These are phyloP conservation scores for Climacium dendroides DNA, from an alignment of 225 moss, liverwort and hornwort species.

Conservation along the genomic window DNA sequence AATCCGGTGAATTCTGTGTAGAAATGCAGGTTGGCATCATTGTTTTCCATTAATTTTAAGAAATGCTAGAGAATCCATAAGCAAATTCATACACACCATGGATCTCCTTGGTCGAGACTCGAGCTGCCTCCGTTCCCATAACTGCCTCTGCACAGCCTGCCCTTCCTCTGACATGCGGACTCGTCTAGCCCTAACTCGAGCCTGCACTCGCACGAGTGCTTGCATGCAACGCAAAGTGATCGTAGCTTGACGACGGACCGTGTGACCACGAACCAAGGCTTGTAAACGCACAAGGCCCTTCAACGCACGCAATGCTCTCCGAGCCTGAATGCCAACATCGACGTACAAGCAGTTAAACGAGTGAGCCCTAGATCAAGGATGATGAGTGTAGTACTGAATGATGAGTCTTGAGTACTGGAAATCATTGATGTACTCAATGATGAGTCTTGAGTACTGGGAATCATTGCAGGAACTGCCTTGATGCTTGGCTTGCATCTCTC, in stretches of 20 bases:
- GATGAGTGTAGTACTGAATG: not conserved
- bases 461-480: not conserved
- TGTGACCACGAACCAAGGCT: constrained; percentile 46
- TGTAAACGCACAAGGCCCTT: constrained; percentile 37
- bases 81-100: not conserved
- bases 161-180: constrained; percentile 56
- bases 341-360: not conserved
- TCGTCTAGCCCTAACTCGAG: constrained; percentile 33
- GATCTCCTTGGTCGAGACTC: constrained; percentile 29
- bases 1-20: no score
- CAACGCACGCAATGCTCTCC: constrained; percentile 49
- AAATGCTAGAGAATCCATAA: not conserved
- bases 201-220: constrained; percentile 49
- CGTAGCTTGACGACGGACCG: constrained; percentile 42
- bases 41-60: not conserved
- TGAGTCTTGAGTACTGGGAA: no score
- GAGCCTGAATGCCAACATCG: constrained; percentile 6
- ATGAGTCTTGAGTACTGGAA: not conserved
- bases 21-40: not conserved
- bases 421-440: not conserved
- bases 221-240: constrained; percentile 45
- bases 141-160: constrained; percentile 35
- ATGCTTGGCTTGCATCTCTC: not conserved
- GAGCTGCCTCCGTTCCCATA: constrained; percentile 34
- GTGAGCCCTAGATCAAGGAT: not conserved